These are phyloP conservation scores for Ceriops decandra DNA, from an alignment of 345 rosid species.

Conservation along the genomic window DNA sequence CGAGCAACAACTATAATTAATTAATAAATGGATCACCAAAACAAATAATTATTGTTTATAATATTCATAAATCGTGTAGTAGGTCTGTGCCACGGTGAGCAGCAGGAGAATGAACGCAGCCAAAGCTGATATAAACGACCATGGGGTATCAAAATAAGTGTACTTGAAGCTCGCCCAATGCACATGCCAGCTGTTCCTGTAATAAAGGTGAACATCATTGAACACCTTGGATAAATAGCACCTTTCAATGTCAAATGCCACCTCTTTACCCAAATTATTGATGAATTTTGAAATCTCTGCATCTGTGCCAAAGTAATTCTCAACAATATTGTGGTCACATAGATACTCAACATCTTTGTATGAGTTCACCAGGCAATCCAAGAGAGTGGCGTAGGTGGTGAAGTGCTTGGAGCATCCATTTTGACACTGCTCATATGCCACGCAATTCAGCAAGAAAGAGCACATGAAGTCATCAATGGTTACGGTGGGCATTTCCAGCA, in stretches of 20 bases:
- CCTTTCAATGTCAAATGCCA: constrained; percentile 53
- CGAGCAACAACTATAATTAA: background rate
- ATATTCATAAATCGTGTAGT: constrained; percentile 28
- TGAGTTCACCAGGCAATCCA: constrained; percentile 62
- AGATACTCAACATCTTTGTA: constrained; percentile 63
- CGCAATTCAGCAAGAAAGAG: constrained; percentile 61
- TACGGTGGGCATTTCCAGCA: constrained; percentile 65
- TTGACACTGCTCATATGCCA: constrained; percentile 81
- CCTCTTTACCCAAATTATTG: constrained; percentile 66
- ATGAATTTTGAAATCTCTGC: constrained; percentile 52
- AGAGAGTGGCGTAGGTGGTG: constrained; percentile 63
- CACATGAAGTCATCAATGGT: constrained; percentile 69
- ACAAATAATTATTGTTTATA: background rate
- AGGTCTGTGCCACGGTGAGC: constrained; percentile 55
- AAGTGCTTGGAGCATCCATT: constrained; percentile 48
- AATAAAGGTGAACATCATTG: constrained; percentile 49
- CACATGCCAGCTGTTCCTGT: constrained; percentile 49
- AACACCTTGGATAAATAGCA: constrained; percentile 55
- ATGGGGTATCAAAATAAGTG: constrained; percentile 72
- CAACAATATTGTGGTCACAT: constrained; percentile 50
- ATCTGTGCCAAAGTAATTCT: constrained; percentile 70
- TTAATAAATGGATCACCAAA: background rate
- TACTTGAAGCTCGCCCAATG: constrained; percentile 63
- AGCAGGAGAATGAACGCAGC: constrained; percentile 62
- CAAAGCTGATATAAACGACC: constrained; percentile 73